A percentile compares a stretch with the other conserved stretches of the same genome.
These are phyloP conservation scores for Fusarium begoniae DNA, from an alignment of 2,329 filamentous ascomycete genomes.

Conservation along the genomic window DNA sequence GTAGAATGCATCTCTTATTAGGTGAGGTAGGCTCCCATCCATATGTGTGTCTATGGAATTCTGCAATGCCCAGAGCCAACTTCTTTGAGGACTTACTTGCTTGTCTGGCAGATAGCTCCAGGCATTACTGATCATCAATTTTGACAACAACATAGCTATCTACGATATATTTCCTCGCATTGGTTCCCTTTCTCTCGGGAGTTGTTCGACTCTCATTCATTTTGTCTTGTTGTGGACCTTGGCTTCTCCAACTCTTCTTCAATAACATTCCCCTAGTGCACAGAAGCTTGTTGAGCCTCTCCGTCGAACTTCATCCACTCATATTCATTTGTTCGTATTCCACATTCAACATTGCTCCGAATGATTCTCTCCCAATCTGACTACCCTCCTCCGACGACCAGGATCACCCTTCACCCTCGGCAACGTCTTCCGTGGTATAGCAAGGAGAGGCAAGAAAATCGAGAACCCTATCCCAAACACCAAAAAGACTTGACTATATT, in stretches of 20 bases:
- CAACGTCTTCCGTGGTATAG: conserved; percentile 4
- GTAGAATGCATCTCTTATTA: neutral
- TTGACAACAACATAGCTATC: neutral
- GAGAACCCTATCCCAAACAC: neutral
- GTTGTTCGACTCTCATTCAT: conserved; percentile 8
- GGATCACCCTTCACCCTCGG: conserved; percentile 7
- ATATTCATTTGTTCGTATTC: neutral
- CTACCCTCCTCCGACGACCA: neutral
- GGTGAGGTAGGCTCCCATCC: neutral
- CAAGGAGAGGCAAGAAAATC: neutral
- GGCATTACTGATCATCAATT: neutral
- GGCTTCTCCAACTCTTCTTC: neutral
- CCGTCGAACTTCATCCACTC: neutral
- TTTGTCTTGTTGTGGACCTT: conserved; percentile 4
- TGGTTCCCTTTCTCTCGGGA: neutral
- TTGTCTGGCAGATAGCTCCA: neutral
- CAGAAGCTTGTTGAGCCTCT: conserved; percentile 18
- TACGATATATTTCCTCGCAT: neutral
- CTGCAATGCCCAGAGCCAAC: neutral
- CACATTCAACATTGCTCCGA: conserved; percentile 11
- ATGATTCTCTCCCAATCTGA: conserved; percentile 19
- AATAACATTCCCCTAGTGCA: conserved; percentile 4
- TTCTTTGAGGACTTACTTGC: neutral
- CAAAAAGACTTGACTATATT: neutral
- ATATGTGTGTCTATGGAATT: neutral